A percentile compares a stretch with the other conserved stretches of the same genome.
These are phyloP conservation scores for Pulicaria dysenterica DNA, from an alignment of 129 eudicot species.

Conservation along the genomic window DNA sequence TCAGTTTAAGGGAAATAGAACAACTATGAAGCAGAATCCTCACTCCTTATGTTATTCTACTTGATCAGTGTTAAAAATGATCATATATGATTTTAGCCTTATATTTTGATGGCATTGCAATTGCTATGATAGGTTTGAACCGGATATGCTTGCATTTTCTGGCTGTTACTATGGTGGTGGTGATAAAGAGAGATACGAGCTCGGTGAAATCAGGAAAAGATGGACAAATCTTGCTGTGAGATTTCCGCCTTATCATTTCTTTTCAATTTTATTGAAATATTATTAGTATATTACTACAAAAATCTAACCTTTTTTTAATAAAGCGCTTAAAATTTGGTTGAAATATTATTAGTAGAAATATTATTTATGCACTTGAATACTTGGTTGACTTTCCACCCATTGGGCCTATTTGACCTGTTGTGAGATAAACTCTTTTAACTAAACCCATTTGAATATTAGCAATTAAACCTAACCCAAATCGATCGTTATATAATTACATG, in stretches of 20 bases:
- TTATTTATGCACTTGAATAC: conserved; percentile 8
- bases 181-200: conserved; percentile 82
- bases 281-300: too few species aligned
- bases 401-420: not conserved
- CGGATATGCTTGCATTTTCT: conserved; percentile 98
- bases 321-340: not conserved
- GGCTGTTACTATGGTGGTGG: conserved; percentile 99
- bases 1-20: conserved; percentile 11
- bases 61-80: not conserved
- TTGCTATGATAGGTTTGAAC: conserved; percentile 74
- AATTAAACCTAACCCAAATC: not conserved
- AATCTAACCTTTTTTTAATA: not conserved
- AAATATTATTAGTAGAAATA: too few species aligned
- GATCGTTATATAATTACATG: not conserved
- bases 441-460: not conserved
- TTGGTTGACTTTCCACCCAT: not conserved
- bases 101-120: conserved; percentile 12
- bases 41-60: not conserved
- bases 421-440: not conserved
- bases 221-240: conserved; percentile 91
- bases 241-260: not conserved
- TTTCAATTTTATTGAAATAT: too few species aligned
- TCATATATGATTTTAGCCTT: conserved; percentile 21
- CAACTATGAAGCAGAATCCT: not conserved
- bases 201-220: conserved; percentile 87